Evolutionary conservation across 1,139 yeast genomes (phyloP).

Genomic region (Yamadazyma oceani): DNA sequence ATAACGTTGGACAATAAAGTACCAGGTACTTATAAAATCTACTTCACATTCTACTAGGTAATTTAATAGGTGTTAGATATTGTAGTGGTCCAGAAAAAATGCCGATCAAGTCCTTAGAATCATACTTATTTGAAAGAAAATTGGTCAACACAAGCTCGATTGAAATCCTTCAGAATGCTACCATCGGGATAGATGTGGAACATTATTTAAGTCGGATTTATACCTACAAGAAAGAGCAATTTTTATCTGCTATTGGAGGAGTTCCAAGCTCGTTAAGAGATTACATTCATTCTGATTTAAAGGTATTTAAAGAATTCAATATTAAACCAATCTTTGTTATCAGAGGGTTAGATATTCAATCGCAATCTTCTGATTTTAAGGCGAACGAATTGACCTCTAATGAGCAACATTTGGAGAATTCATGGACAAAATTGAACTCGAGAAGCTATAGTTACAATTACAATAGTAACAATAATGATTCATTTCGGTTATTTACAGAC

Average conservation of each 20-base stretch:
- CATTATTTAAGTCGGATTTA: conserved; percentile 69
- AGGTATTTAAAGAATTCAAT: conserved; percentile 56
- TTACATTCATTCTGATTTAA: conserved; percentile 62
- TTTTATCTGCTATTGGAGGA: conserved; percentile 80
- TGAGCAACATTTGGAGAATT: conserved; percentile 46
- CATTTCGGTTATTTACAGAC: conserved; percentile 47
- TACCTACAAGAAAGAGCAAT: conserved; percentile 66
- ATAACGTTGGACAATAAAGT: too few species aligned
- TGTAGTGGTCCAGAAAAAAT: conserved; percentile 22
- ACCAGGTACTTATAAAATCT: too few species aligned
- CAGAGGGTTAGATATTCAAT: conserved; percentile 51
- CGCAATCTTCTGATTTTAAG: conserved; percentile 28
- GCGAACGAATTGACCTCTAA: conserved; percentile 43
- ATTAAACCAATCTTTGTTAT: conserved; percentile 79
- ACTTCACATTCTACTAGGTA: too few species aligned
- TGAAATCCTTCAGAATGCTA: conserved; percentile 64
- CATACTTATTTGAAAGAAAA: conserved; percentile 68
- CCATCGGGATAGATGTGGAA: conserved; percentile 83
- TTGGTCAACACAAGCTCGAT: conserved; percentile 63
- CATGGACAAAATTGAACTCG: conserved; percentile 44
- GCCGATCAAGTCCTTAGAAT: conserved; percentile 70
- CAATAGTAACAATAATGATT: conserved; percentile 30
- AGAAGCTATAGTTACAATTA: conserved; percentile 26
- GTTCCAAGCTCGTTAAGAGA: conserved; percentile 65
- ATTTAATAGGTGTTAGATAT: too few species aligned